A percentile compares a stretch with the other conserved stretches of the same genome.
Evolutionary conservation across 441 rosid genomes (phyloP).

Genomic region (Arabidopsis hybrid): DNA sequence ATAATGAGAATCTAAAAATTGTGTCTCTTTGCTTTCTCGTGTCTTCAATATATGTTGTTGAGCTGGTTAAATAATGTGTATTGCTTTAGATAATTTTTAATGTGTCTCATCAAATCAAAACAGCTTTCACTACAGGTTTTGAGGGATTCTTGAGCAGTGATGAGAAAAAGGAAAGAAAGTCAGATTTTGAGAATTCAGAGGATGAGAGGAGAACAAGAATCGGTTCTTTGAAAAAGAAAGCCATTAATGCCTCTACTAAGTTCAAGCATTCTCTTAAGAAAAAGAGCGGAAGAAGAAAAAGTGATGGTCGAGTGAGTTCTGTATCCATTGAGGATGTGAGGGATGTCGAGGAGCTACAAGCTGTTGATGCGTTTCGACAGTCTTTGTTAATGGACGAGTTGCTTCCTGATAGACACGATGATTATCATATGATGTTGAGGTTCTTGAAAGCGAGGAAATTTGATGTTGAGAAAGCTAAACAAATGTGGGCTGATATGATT

Average conservation of each 20-base stretch:
- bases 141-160: constrained; percentile 88
- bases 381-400: constrained; percentile 79
- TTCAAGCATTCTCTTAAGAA: constrained; percentile 93
- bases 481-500: constrained; percentile 99
- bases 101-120: constrained; percentile 14
- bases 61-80: neutral
- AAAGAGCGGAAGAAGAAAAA: constrained; percentile 81
- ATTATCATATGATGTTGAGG: constrained; percentile 96
- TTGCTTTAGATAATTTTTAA: neutral
- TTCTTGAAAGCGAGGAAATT: constrained; percentile 96
- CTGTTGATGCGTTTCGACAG: constrained; percentile 91
- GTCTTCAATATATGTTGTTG: constrained; percentile 12
- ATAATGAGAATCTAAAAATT: constrained; percentile 4
- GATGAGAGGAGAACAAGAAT: constrained; percentile 98
- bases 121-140: constrained; percentile 66
- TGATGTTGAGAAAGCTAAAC: constrained; percentile 89
- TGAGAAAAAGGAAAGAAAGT: constrained; percentile 93
- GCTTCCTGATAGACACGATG: constrained; percentile 78
- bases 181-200: constrained; percentile 98
- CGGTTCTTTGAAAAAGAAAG: constrained; percentile 92
- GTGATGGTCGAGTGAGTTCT: constrained; percentile 91
- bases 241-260: constrained; percentile 83
- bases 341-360: constrained; percentile 81
- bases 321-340: constrained; percentile 96
- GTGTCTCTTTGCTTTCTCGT: constrained; percentile 7